Evolutionary conservation across 495 filamentous ascomycete genomes (phyloP).

Genomic region (Aspergillus carlsbadensis): DNA sequence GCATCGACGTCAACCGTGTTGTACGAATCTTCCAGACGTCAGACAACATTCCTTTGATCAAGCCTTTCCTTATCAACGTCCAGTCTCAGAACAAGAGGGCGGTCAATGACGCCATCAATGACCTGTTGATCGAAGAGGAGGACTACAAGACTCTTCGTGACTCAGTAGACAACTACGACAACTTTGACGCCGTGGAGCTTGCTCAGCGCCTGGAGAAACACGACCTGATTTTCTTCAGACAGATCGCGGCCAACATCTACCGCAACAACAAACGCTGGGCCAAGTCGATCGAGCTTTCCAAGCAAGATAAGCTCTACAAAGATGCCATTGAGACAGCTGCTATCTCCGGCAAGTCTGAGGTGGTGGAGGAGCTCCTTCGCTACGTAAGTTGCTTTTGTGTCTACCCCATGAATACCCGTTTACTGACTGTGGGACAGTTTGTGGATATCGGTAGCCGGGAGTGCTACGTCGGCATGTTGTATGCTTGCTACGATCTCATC

Average conservation of each 20-base stretch:
- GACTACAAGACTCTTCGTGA: slow-evolving; percentile 98
- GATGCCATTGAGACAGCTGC: slow-evolving; percentile 99
- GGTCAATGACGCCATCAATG: slow-evolving; percentile 98
- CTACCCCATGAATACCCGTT: neutral
- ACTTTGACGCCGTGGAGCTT: slow-evolving; percentile 96
- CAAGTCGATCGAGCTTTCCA: slow-evolving; percentile 97
- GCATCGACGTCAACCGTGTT: slow-evolving; percentile 97
- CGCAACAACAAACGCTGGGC: slow-evolving; percentile 99
- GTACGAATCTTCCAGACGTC: slow-evolving; percentile 98
- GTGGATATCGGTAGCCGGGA: slow-evolving; percentile 98
- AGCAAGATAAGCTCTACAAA: slow-evolving; percentile 99
- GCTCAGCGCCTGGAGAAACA: slow-evolving; percentile 93
- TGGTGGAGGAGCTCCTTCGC: slow-evolving; percentile 91
- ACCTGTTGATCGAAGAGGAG: slow-evolving; percentile 96
- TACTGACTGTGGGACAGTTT: slow-evolving; percentile 60
- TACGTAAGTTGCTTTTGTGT: slow-evolving; percentile 76
- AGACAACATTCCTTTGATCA: slow-evolving; percentile 97
- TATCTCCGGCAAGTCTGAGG: slow-evolving; percentile 85
- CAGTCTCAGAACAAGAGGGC: slow-evolving; percentile 96
- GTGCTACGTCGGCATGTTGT: slow-evolving; percentile 99
- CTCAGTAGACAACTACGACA: slow-evolving; percentile 97
- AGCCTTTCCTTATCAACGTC: slow-evolving; percentile 96
- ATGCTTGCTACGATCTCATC: slow-evolving; percentile 97
- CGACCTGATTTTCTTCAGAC: slow-evolving; percentile 98
- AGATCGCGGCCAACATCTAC: slow-evolving; percentile 98